These are phyloP conservation scores for Rhododendron kiyosumense DNA, from an alignment of 148 eudicot species.

Conservation along the genomic window DNA sequence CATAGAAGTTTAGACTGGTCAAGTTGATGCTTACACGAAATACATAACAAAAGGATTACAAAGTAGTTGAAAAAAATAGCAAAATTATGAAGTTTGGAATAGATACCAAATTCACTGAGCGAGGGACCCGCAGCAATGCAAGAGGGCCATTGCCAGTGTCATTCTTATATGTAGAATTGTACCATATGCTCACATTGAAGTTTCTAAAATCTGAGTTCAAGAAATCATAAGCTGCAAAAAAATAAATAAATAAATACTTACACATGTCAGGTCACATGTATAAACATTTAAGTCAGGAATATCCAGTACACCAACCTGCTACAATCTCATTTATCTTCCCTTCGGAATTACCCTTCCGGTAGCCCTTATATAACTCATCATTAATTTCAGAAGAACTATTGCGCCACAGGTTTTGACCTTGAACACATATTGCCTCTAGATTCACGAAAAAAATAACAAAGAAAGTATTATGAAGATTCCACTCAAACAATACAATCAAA, in stretches of 20 bases:
- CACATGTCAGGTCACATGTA: not conserved
- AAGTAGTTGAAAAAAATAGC: not conserved
- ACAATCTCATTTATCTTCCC: slow-evolving; percentile 59
- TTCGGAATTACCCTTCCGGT: slow-evolving; percentile 50
- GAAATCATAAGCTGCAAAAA: slow-evolving; percentile 77
- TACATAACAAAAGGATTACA: not conserved
- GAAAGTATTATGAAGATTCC: not conserved
- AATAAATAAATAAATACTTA: not conserved
- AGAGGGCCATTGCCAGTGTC: slow-evolving; percentile 48
- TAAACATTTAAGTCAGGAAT: not conserved
- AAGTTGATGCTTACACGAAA: not conserved
- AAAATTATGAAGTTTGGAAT: slow-evolving; percentile 11
- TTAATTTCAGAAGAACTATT: slow-evolving; percentile 78
- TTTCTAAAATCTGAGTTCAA: slow-evolving; percentile 48
- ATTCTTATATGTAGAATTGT: slow-evolving; percentile 72
- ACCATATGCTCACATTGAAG: slow-evolving; percentile 78
- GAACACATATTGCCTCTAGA: slow-evolving; percentile 63
- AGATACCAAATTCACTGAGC: slow-evolving; percentile 85
- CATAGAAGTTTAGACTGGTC: not conserved
- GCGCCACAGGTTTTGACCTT: slow-evolving; percentile 75
- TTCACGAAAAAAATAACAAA: slow-evolving; percentile 1
- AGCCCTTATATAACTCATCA: slow-evolving; percentile 78
- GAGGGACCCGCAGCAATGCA: slow-evolving; percentile 60
- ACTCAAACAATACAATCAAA: not conserved
- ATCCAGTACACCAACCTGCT: slow-evolving; percentile 47